Percentiles rank a stretch among this genome's conserved stretches.
Conservation (phyloP, 2,329 filamentous ascomycete species). For the Fusarium oligoseptatum region DNA sequence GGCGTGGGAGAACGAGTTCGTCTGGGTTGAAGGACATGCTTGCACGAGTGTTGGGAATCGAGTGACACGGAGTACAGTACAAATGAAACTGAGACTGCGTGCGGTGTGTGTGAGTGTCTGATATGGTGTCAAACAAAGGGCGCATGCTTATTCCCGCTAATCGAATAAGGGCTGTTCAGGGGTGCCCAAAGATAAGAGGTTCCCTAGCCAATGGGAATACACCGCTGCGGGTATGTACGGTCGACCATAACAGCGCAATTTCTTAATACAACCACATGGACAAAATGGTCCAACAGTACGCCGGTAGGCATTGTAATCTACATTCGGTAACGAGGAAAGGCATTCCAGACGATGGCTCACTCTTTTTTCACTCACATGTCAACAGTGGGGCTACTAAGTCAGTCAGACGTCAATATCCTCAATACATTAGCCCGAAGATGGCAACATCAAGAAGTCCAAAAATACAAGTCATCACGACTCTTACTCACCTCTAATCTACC, state of each 20-base stretch:
- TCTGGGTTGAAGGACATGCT: background rate
- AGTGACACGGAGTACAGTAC: background rate
- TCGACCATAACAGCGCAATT: background rate
- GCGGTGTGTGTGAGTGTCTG: background rate
- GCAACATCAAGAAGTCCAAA: background rate
- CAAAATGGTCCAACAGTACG: background rate
- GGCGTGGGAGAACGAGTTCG: constrained; percentile 18
- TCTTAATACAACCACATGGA: background rate
- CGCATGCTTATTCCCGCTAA: background rate
- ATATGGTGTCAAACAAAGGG: background rate
- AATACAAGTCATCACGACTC: background rate
- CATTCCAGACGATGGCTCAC: background rate
- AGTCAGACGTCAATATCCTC: background rate
- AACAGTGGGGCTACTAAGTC: too few species aligned
- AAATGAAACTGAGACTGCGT: background rate
- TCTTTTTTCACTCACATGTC: background rate
- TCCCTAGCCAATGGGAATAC: background rate
- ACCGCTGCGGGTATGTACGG: background rate
- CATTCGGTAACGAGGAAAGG: background rate
- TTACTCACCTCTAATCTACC: background rate
- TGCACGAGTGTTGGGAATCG: background rate
- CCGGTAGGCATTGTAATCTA: background rate
- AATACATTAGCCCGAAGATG: background rate
- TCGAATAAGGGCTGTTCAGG: background rate
- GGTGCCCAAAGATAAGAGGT: background rate